phyloP scores from a whole-genome alignment of 345 rosid genomes.

The Arabis alpina region DNA sequence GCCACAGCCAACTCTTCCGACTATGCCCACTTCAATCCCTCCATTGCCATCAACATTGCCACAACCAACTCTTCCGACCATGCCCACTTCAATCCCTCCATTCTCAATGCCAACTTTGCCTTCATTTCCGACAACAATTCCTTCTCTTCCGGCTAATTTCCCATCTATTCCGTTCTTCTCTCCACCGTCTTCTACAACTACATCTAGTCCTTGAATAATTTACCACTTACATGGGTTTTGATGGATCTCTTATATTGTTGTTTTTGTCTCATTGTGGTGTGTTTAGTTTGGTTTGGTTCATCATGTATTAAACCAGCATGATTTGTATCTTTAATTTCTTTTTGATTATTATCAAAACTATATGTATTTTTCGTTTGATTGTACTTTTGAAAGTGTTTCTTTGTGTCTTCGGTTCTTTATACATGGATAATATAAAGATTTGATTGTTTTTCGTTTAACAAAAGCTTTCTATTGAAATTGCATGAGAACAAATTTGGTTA shows the following conservation, averaged over 20 bases:
- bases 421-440: too few relatives aligned
- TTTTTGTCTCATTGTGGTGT: slow-evolving; percentile 6
- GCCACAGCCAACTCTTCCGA: too few relatives aligned
- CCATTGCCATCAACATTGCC: too few relatives aligned
- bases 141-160: slow-evolving; percentile 26
- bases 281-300: neutral
- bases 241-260: neutral
- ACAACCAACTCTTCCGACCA: too few relatives aligned
- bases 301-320: neutral
- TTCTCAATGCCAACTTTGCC: slow-evolving; percentile 25
- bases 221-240: neutral
- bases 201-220: slow-evolving; percentile 12
- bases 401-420: too few relatives aligned
- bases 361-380: neutral
- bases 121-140: slow-evolving; percentile 9
- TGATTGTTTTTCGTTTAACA: too few relatives aligned
- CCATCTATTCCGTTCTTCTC: slow-evolving; percentile 31
- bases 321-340: neutral
- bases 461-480: too few relatives aligned
- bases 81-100: neutral
- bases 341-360: neutral
- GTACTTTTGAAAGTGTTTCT: neutral
- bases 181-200: slow-evolving; percentile 25
- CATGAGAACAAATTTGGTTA: too few relatives aligned
- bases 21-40: too few relatives aligned